Percentiles rank a stretch among this genome's conserved stretches.
These are phyloP conservation scores for Kewa caespitosa DNA, from an alignment of 179 eudicot species.

Conservation along the genomic window DNA sequence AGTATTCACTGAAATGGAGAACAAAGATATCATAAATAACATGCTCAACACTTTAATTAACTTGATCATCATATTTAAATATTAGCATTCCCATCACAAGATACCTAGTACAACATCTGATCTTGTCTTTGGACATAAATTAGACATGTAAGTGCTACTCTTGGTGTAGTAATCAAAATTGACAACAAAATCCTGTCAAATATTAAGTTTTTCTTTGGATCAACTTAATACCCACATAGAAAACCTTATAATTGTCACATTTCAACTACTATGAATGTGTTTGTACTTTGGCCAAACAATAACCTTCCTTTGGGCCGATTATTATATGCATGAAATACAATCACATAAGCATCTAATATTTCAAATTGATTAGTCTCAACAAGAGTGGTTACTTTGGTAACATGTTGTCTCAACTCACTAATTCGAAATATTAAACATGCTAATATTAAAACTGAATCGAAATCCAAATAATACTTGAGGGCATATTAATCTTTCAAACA, in stretches of 20 bases:
- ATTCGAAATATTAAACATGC: no score
- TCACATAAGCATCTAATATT: neutral
- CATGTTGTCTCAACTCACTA: no score
- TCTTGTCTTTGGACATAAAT: neutral
- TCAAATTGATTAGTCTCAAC: no score
- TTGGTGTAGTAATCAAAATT: slow-evolving; percentile 7
- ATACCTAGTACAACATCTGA: slow-evolving; percentile 2
- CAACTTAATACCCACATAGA: neutral
- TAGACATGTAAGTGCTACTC: neutral
- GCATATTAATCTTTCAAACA: no score
- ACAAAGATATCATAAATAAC: no score
- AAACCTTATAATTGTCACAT: slow-evolving; percentile 2
- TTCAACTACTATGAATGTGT: neutral
- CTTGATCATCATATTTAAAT: neutral
- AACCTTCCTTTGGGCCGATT: slow-evolving; percentile 15
- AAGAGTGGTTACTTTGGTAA: no score
- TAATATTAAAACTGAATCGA: no score
- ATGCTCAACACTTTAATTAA: neutral
- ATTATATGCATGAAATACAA: neutral
- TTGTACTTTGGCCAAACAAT: slow-evolving; percentile 6
- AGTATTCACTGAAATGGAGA: neutral
- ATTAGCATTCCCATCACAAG: neutral
- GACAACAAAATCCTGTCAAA: slow-evolving; percentile 7
- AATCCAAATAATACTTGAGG: no score
- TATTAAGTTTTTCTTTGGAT: neutral